Conservation (phyloP, 352 stramenopile species). For the Phytophthora syringae region DNA sequence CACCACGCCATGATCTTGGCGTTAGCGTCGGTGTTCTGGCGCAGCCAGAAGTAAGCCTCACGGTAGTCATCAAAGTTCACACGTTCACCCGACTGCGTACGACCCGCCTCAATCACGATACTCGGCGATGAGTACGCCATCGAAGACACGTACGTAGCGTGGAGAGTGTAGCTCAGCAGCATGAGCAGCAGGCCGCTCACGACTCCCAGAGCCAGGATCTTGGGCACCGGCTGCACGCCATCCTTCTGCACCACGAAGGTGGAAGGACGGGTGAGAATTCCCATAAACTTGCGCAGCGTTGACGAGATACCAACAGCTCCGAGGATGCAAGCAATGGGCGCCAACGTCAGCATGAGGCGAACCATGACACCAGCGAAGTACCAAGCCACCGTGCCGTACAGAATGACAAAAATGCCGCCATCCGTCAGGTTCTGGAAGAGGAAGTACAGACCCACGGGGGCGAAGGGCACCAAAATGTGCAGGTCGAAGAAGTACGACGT, state of each 20-base stretch:
- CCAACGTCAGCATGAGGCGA: slow-evolving; percentile 92
- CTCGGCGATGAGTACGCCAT: slow-evolving; percentile 93
- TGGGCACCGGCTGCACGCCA: slow-evolving; percentile 68
- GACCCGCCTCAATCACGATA: slow-evolving; percentile 91
- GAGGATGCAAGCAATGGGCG: slow-evolving; percentile 93
- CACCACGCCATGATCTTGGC: slow-evolving; percentile 92
- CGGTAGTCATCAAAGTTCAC: slow-evolving; percentile 98
- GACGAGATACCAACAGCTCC: slow-evolving; percentile 86
- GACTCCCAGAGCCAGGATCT: slow-evolving; percentile 61
- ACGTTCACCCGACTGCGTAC: slow-evolving; percentile 70
- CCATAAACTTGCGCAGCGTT: slow-evolving; percentile 82
- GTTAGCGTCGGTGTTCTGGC: slow-evolving; percentile 90
- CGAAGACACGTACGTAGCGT: slow-evolving; percentile 90
- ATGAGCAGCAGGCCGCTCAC: slow-evolving; percentile 70
- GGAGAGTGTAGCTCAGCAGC: slow-evolving; percentile 88
- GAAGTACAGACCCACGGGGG: slow-evolving; percentile 92
- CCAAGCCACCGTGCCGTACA: slow-evolving; percentile 93
- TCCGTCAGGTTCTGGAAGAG: slow-evolving; percentile 91
- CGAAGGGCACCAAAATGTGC: slow-evolving; percentile 91
- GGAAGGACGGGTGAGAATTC: slow-evolving; percentile 64
- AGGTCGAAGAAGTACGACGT: slow-evolving; percentile 95
- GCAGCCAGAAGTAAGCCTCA: slow-evolving; percentile 93
- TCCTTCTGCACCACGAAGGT: slow-evolving; percentile 58
- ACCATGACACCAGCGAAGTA: slow-evolving; percentile 95
- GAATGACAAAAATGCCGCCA: slow-evolving; percentile 92